These are phyloP conservation scores for Chrysanthemum lavandulifolium DNA, from an alignment of 129 eudicot species.

Conservation along the genomic window DNA sequence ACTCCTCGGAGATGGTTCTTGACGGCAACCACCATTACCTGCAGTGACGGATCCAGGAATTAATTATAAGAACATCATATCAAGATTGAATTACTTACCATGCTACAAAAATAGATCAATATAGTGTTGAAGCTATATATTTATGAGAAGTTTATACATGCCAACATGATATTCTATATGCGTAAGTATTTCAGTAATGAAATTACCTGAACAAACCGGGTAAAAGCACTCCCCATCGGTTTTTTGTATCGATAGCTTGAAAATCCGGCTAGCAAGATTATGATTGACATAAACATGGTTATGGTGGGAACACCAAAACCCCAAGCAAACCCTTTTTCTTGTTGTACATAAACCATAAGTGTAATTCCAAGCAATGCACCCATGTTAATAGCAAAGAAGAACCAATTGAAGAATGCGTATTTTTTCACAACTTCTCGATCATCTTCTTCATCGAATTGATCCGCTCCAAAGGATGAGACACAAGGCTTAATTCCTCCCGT, in stretches of 20 bases:
- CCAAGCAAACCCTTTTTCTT: constrained; percentile 67
- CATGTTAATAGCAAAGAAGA: constrained; percentile 83
- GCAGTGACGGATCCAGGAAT: background rate
- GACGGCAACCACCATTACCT: constrained; percentile 58
- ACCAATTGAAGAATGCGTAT: constrained; percentile 83
- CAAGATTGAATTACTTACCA: background rate
- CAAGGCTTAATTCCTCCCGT: constrained; percentile 98
- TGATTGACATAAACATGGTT: constrained; percentile 45
- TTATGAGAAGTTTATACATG: background rate
- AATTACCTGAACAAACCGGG: constrained; percentile 71
- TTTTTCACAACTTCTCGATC: constrained; percentile 54
- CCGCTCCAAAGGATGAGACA: constrained; percentile 90
- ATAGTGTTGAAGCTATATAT: too few relatives aligned
- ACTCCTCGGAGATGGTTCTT: constrained; percentile 64
- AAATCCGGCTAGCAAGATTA: constrained; percentile 53
- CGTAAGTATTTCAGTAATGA: background rate
- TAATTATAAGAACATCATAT: background rate
- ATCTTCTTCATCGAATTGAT: constrained; percentile 73
- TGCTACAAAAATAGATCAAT: background rate
- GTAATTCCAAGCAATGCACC: constrained; percentile 82
- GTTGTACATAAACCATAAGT: constrained; percentile 60
- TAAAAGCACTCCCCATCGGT: constrained; percentile 86
- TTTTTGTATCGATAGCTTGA: constrained; percentile 63
- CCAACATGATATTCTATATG: background rate
- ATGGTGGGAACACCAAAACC: constrained; percentile 73